A percentile compares a stretch with the other conserved stretches of the same genome.
Conservation (phyloP, 2,329 filamentous ascomycete genomes). For the Ceratocystis variospora region DNA sequence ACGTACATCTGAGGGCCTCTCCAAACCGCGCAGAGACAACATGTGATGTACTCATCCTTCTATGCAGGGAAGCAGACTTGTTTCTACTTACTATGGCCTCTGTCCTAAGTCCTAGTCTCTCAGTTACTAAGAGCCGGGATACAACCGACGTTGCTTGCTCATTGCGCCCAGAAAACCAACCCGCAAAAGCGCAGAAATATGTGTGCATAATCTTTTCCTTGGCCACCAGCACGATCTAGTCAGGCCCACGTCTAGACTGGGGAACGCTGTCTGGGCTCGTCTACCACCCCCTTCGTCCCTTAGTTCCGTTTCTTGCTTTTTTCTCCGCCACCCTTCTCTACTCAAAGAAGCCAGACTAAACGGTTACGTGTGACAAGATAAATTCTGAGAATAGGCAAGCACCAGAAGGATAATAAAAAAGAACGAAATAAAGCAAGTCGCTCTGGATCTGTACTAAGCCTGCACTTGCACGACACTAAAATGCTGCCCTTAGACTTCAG, state of each 20-base stretch:
- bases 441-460: not conserved
- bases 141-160: too few species aligned
- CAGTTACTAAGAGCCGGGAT: too few species aligned
- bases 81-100: not conserved
- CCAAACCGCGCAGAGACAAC: not conserved
- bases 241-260: too few species aligned
- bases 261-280: too few species aligned
- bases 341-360: not conserved
- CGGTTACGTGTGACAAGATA: not conserved
- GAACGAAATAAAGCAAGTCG: not conserved
- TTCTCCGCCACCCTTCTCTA: not conserved
- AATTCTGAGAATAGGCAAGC: not conserved
- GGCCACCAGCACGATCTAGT: too few species aligned
- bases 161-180: not conserved
- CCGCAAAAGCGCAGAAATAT: not conserved
- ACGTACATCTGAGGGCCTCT: not conserved
- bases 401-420: not conserved
- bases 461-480: not conserved
- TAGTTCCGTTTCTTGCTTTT: not conserved
- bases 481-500: conserved; percentile 9
- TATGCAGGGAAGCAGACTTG: not conserved
- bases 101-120: too few species aligned
- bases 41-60: not conserved
- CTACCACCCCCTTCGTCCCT: not conserved
- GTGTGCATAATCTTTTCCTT: too few species aligned